Evolutionary conservation across 2,329 filamentous ascomycete species (phyloP), one percentile per base, ranked within the genome.

Genomic region (Cladosporium sp.): DNA sequence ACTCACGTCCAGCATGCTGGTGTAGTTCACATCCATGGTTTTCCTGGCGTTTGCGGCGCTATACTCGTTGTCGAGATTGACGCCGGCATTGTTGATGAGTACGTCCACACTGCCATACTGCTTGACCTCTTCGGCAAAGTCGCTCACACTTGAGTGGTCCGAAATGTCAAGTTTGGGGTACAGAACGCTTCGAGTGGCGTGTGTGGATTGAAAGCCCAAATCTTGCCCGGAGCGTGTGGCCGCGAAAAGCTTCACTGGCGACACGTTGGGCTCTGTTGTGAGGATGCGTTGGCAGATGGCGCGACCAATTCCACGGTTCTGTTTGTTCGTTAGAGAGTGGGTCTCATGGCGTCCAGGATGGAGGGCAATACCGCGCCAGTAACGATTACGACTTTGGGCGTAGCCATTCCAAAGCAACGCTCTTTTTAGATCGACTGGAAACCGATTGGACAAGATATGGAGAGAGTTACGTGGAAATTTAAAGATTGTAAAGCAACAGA

Each of bases 41-140:
- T 54, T 59, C 52, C 54, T 62, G 16, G 61, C 67, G 48, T 62
- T 63, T 32, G 63, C 64, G 8, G 43, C 44, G 14, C 54, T 57
- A 46, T 67, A 63, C 33, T 62, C 49, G 7, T 53, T 48, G 51
- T 67, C 63, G 14, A 64, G 57, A 32, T 68, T 68, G 35, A 68
- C 56, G n/a, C 63, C 63, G 2, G 67, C 66, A 60, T 71, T 71
- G 54, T 71, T 68, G 51, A 72, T 61, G 19, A 71, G 58, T 4
- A 71, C 64, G 46, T 67, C 65, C 6, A 70, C 53, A 1, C 51
- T 49, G 9, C 58, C 60, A 32, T 59, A 52, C 33, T 59, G 46
- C 16, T 59, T 57, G 50, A 68, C 59, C 9, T 61, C 56, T 18
- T 62, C 52, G 11, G 59, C 54, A 16, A 71, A 63, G 1, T 54